A percentile compares a stretch with the other conserved stretches of the same genome.
These are phyloP conservation scores for Ceratobasidium papillatum DNA, from an alignment of 1,284 basidiomycete species.

Conservation along the genomic window DNA sequence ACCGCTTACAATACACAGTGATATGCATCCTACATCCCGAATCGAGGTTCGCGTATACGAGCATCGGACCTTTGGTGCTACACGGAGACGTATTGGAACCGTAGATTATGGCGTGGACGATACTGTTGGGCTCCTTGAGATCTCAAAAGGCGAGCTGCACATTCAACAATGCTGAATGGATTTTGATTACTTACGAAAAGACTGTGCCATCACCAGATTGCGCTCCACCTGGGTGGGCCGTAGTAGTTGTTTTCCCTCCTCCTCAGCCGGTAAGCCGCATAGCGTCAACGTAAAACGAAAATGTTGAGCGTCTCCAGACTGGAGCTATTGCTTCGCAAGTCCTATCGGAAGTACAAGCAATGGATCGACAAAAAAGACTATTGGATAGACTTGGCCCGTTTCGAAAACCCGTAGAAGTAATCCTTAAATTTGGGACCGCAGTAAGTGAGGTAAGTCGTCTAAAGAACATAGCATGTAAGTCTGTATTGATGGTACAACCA, in stretches of 20 bases:
- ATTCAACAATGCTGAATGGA: neutral
- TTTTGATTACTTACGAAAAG: neutral
- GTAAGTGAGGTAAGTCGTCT: neutral
- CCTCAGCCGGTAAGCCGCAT: no score
- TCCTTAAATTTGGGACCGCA: neutral
- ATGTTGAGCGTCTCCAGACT: no score
- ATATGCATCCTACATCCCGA: neutral
- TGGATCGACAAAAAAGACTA: neutral
- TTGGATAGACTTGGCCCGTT: neutral
- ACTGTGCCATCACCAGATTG: neutral
- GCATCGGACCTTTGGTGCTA: neutral
- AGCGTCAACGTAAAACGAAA: no score
- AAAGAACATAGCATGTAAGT: neutral
- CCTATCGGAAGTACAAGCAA: neutral
- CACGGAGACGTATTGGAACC: neutral
- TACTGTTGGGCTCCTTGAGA: neutral
- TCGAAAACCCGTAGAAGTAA: neutral
- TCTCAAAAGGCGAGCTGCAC: neutral
- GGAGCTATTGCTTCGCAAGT: neutral
- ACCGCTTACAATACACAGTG: neutral
- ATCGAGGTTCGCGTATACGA: neutral
- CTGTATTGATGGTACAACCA: neutral
- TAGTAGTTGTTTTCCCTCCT: no score
- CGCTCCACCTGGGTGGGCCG: neutral
- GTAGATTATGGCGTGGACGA: neutral